These are phyloP conservation scores for Chaetomium strumarium DNA, from an alignment of 2,329 filamentous ascomycete species.

Conservation along the genomic window DNA sequence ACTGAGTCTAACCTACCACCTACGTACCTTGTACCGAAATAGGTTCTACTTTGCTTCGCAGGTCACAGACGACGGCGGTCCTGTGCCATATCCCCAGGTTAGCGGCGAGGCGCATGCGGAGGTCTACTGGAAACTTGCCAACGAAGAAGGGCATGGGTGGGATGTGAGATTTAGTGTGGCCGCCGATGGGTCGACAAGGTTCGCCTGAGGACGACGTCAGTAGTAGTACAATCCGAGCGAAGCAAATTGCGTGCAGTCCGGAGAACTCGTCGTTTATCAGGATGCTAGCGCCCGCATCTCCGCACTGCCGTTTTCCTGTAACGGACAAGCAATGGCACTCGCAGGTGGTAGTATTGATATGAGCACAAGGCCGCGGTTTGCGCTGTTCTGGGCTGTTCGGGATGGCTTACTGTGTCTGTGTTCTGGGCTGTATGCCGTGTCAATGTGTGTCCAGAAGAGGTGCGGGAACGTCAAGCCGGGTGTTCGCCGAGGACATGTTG, in stretches of 20 bases:
- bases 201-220: neutral
- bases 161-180: slow-evolving; percentile 8
- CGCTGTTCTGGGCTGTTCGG: slow-evolving; percentile 36
- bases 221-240: slow-evolving; percentile 24
- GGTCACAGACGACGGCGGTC: neutral
- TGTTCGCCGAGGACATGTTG: too few relatives aligned
- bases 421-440: slow-evolving; percentile 35
- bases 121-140: neutral
- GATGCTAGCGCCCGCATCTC: slow-evolving; percentile 37
- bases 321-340: neutral
- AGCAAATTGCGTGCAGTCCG: slow-evolving; percentile 31
- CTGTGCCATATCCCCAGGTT: slow-evolving; percentile 2
- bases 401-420: slow-evolving; percentile 33
- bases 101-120: neutral
- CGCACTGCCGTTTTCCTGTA: slow-evolving; percentile 21
- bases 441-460: slow-evolving; percentile 26
- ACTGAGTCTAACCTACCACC: too few relatives aligned
- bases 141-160: neutral
- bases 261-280: slow-evolving; percentile 41
- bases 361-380: slow-evolving; percentile 32
- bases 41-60: slow-evolving; percentile 7
- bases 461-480: slow-evolving; percentile 7
- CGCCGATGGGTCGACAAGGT: neutral
- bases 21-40: neutral
- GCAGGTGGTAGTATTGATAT: slow-evolving; percentile 28